Percentiles rank a stretch among this genome's conserved stretches.
Evolutionary conservation across 2,329 filamentous ascomycete species (phyloP).

Genomic region (Dactylellina parvicollis): DNA sequence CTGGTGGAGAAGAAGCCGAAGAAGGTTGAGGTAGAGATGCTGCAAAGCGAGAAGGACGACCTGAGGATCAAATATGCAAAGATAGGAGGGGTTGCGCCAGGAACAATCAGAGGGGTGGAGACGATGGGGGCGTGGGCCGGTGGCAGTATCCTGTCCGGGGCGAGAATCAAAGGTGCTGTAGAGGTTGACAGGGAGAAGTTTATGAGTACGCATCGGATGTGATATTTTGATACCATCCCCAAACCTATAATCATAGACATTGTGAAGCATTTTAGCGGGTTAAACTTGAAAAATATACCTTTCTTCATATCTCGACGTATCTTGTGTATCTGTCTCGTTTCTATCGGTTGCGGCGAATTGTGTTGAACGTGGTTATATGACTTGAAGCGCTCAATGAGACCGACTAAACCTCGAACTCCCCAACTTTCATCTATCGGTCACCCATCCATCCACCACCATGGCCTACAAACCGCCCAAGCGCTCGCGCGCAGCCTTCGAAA

Average conservation of each 20-base stretch:
- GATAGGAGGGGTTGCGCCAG: conserved; percentile 47
- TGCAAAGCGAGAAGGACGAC: conserved; percentile 48
- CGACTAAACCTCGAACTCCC: neutral
- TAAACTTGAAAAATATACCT: neutral
- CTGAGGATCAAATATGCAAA: conserved; percentile 43
- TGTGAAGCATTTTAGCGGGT: conserved; percentile 28
- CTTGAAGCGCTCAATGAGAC: neutral
- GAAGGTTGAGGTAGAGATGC: conserved; percentile 38
- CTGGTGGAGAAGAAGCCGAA: conserved; percentile 29
- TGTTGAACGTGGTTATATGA: neutral
- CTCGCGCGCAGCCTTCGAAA: conserved; percentile 78
- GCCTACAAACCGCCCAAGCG: conserved; percentile 69
- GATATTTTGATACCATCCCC: neutral
- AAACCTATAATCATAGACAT: neutral
- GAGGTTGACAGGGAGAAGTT: conserved; percentile 74
- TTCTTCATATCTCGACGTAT: neutral
- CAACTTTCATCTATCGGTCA: neutral
- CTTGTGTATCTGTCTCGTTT: neutral
- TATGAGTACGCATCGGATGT: conserved; percentile 59
- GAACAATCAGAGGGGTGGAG: conserved; percentile 65
- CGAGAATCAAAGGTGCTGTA: conserved; percentile 70
- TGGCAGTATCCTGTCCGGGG: conserved; percentile 69
- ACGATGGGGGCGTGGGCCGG: conserved; percentile 73
- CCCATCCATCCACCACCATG: conserved; percentile 7
- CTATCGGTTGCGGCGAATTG: neutral